A percentile compares a stretch with the other conserved stretches of the same genome.
Conservation (phyloP, 345 rosid species). For the Garcia nutans region DNA sequence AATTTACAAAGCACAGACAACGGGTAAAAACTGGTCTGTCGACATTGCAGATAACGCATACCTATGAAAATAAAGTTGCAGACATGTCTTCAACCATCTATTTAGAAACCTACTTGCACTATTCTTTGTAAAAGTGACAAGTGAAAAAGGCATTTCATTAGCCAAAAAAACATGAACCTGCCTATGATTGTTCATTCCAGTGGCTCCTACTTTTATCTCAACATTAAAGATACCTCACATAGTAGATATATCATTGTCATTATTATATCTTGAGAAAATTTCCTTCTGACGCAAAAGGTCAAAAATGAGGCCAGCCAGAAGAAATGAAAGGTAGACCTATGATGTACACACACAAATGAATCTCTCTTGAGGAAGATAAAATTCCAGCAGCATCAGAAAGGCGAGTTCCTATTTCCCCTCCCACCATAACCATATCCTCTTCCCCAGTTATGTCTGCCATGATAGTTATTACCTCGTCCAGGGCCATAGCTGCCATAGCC, state of each 20-base stretch:
- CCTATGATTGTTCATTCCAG: constrained; percentile 13
- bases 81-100: not conserved
- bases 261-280: constrained; percentile 14
- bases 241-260: not conserved
- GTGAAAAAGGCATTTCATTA: constrained; percentile 17
- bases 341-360: constrained; percentile 1
- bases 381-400: constrained; percentile 16
- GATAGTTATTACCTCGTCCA: constrained; percentile 22
- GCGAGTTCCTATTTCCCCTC: constrained; percentile 29
- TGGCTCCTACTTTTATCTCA: constrained; percentile 10
- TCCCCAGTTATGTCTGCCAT: constrained; percentile 21
- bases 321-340: not conserved
- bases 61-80: not conserved
- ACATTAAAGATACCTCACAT: not conserved
- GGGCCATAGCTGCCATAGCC: constrained; percentile 19
- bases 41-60: not conserved
- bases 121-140: not conserved
- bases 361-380: constrained; percentile 2
- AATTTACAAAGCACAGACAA: not conserved
- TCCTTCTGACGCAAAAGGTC: constrained; percentile 1
- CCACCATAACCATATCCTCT: constrained; percentile 37
- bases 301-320: not conserved
- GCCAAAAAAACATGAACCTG: constrained; percentile 29
- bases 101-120: not conserved
- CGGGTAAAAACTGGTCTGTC: not conserved